phyloP scores from a whole-genome alignment of 2,329 filamentous ascomycete species.

The Fusarium oxysporum region DNA sequence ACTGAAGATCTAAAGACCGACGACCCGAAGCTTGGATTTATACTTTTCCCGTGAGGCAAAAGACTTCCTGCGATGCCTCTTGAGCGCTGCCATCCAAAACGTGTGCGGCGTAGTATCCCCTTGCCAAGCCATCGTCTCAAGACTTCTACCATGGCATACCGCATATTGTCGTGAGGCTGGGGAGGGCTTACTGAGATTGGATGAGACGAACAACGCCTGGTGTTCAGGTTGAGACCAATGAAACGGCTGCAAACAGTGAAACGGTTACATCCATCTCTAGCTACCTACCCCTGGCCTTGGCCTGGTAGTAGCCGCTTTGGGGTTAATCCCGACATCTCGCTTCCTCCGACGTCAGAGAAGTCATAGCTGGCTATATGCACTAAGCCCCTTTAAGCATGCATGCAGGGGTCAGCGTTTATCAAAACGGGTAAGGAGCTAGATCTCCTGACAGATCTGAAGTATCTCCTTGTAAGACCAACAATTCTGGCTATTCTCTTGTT shows the following conservation, averaged over 20 bases:
- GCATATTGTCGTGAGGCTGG: background rate
- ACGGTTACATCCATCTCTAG: background rate
- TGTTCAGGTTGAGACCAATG: background rate
- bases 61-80: background rate
- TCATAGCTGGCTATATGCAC: background rate
- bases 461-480: background rate
- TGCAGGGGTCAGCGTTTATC: background rate
- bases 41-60: conserved; percentile 2
- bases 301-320: background rate
- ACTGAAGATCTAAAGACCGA: conserved; percentile 9
- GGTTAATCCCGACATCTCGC: background rate
- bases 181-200: background rate
- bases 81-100: background rate
- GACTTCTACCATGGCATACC: background rate
- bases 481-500: background rate
- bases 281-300: background rate
- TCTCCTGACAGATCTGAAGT: conserved; percentile 2
- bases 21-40: background rate
- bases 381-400: fast-evolving
- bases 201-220: conserved; percentile 2
- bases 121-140: conserved; percentile 3
- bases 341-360: background rate
- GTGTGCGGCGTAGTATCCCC: background rate
- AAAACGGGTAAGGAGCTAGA: background rate
- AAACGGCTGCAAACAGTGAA: background rate